These are phyloP conservation scores for Fusarium heterosporum DNA, from an alignment of 2,329 filamentous ascomycete genomes.

Conservation along the genomic window DNA sequence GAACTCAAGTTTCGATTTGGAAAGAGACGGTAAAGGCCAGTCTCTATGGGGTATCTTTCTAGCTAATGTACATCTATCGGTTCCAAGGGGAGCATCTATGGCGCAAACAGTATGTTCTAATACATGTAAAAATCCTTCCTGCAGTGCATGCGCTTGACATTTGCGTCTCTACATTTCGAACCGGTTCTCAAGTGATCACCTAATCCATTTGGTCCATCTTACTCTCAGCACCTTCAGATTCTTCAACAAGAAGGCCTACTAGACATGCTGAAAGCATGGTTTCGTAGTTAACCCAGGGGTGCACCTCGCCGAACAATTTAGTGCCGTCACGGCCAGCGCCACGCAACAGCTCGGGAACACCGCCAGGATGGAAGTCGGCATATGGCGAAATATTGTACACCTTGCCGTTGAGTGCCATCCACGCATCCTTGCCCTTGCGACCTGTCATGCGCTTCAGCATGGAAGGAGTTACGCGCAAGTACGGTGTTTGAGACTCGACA, in stretches of 20 bases:
- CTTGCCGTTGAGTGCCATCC: constrained; percentile 88
- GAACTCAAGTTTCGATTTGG: constrained; percentile 68
- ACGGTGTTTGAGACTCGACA: constrained; percentile 61
- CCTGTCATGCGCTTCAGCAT: constrained; percentile 84
- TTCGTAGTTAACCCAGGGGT: constrained; percentile 80
- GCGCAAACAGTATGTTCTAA: constrained; percentile 22
- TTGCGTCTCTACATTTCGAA: not conserved
- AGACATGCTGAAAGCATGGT: constrained; percentile 74
- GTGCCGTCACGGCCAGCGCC: constrained; percentile 72
- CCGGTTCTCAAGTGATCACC: not conserved
- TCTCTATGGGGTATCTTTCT: constrained; percentile 51
- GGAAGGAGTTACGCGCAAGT: constrained; percentile 83
- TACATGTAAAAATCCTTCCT: constrained; percentile 7
- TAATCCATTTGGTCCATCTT: constrained; percentile 73
- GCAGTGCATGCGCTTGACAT: not conserved
- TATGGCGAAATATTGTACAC: constrained; percentile 97
- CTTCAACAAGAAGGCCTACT: constrained; percentile 72
- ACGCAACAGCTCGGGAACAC: constrained; percentile 76
- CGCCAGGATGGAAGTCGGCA: constrained; percentile 89
- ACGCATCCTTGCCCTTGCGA: constrained; percentile 85
- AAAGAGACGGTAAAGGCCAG: constrained; percentile 56
- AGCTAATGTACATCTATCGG: constrained; percentile 45
- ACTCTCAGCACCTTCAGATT: constrained; percentile 57
- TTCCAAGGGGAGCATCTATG: constrained; percentile 23
- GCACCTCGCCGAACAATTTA: constrained; percentile 72